Percentiles rank a stretch among this genome's conserved stretches.
Conservation (phyloP, 176 grass and related monocot genomes). For the Rhipidocladum racemiflorum region DNA sequence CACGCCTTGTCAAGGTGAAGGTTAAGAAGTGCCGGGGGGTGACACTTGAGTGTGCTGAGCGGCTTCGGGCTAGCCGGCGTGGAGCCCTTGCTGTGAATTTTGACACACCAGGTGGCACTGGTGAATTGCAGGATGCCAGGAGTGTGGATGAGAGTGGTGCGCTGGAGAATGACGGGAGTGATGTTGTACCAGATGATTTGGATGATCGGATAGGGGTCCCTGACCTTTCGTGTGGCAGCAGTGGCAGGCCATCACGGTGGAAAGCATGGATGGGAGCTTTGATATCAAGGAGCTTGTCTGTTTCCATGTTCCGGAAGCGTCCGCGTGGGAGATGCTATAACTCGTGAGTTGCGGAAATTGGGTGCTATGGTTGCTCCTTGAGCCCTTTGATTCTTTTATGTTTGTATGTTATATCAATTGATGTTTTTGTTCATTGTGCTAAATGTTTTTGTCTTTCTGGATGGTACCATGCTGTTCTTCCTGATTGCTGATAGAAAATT, state of each 20-base stretch:
- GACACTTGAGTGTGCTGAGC: slow-evolving; percentile 63
- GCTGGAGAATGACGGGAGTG: slow-evolving; percentile 60
- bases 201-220: slow-evolving; percentile 37
- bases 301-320: slow-evolving; percentile 50
- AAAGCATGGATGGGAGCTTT: slow-evolving; percentile 42
- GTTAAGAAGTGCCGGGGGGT: slow-evolving; percentile 84
- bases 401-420: slow-evolving; percentile 36
- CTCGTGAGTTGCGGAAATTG: slow-evolving; percentile 25
- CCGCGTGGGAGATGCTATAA: slow-evolving; percentile 14
- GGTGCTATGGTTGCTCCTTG: slow-evolving; percentile 20
- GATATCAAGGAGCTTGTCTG: slow-evolving; percentile 41
- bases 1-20: slow-evolving; percentile 90
- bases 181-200: slow-evolving; percentile 40
- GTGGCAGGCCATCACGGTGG: slow-evolving; percentile 38
- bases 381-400: slow-evolving; percentile 37
- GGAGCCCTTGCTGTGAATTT: slow-evolving; percentile 66
- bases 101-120: slow-evolving; percentile 38
- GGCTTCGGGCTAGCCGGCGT: slow-evolving; percentile 50
- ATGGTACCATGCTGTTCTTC: slow-evolving; percentile 30
- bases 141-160: slow-evolving; percentile 50
- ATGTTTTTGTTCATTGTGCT: slow-evolving; percentile 20
- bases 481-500: slow-evolving; percentile 13
- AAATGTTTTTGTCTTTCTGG: slow-evolving; percentile 9
- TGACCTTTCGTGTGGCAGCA: slow-evolving; percentile 43
- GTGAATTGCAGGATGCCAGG: slow-evolving; percentile 47